Evolutionary conservation across 163 green algal species (phyloP).

Genomic region (Volvox carteri): DNA sequence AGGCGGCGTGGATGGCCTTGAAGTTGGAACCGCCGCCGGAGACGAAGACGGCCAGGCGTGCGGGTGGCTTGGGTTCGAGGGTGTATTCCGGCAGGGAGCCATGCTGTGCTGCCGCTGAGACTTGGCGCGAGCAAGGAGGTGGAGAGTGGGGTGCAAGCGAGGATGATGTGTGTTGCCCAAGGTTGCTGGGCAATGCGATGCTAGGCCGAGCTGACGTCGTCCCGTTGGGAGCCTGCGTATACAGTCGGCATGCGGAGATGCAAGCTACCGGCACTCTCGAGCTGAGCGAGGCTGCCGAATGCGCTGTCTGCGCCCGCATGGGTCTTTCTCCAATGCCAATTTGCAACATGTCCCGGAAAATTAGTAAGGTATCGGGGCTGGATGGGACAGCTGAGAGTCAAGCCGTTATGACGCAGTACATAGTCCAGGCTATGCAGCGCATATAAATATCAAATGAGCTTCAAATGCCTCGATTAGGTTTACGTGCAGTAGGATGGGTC

Average conservation of each 20-base stretch:
- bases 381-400: too few relatives aligned
- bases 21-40: constrained; percentile 98
- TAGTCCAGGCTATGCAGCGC: too few relatives aligned
- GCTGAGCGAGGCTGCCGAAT: background rate
- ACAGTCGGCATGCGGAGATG: background rate
- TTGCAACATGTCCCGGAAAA: background rate
- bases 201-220: background rate
- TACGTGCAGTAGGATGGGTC: too few relatives aligned
- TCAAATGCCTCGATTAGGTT: too few relatives aligned
- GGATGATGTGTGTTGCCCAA: background rate
- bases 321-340: background rate
- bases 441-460: too few relatives aligned
- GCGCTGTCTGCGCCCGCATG: background rate
- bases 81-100: constrained; percentile 48
- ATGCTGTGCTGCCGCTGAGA: constrained; percentile 10
- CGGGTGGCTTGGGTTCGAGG: constrained; percentile 38
- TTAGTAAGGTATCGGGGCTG: background rate
- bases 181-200: background rate
- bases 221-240: background rate
- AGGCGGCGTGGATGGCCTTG: constrained; percentile 92
- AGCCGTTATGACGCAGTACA: too few relatives aligned
- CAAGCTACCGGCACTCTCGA: background rate
- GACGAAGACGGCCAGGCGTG: constrained; percentile 93
- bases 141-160: background rate
- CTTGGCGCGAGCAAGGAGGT: background rate